Conservation (phyloP, 2,329 filamentous ascomycete genomes). For the Didymosphaeria variabile region DNA sequence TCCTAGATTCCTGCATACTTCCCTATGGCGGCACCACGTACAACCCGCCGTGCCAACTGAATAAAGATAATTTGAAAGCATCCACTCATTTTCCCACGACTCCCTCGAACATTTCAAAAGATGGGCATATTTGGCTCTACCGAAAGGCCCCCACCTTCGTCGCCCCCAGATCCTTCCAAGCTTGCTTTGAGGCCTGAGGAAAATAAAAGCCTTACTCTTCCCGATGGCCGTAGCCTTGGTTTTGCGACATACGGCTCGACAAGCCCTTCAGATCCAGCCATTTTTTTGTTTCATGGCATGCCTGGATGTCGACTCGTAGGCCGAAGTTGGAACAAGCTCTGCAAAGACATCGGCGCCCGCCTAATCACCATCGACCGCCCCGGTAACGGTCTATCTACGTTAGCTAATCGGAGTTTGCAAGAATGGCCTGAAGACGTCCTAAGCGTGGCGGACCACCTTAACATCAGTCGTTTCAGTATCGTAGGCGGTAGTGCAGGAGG, state of each 20-base stretch:
- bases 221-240: constrained; percentile 22
- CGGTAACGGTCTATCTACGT: constrained; percentile 26
- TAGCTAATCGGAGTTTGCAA: constrained; percentile 16
- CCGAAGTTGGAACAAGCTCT: constrained; percentile 25
- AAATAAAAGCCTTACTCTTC: constrained; percentile 19
- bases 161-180: constrained; percentile 27
- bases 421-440: constrained; percentile 26
- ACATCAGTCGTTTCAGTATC: constrained; percentile 21
- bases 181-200: constrained; percentile 25
- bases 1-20: constrained; percentile 1
- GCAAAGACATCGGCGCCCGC: constrained; percentile 23
- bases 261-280: constrained; percentile 22
- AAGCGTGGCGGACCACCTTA: constrained; percentile 22
- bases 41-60: too few relatives aligned
- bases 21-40: not conserved
- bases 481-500: constrained; percentile 26
- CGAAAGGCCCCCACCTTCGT: constrained; percentile 21
- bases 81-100: constrained; percentile 1
- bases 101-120: constrained; percentile 12
- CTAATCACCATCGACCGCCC: constrained; percentile 28
- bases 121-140: constrained; percentile 23
- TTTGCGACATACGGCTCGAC: constrained; percentile 27
- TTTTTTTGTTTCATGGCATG: constrained; percentile 29
- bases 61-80: not conserved
- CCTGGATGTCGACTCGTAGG: constrained; percentile 24